Percentiles rank a stretch among this genome's conserved stretches.
These are phyloP conservation scores for Rhinocladiella mackenziei DNA, from an alignment of 2,329 filamentous ascomycete species.

Conservation along the genomic window DNA sequence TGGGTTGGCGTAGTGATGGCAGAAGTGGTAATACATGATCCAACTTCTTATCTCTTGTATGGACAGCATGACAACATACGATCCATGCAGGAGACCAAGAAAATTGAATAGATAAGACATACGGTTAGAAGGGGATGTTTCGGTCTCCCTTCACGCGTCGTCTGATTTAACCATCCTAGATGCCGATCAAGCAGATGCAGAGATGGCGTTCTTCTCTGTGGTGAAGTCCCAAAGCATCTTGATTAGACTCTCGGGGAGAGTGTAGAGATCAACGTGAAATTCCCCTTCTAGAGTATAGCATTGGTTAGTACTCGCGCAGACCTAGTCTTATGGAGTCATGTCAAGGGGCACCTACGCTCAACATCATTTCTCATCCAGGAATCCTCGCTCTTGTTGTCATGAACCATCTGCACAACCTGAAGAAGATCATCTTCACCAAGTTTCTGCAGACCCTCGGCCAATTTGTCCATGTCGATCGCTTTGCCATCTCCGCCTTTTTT, in stretches of 20 bases:
- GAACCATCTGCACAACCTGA: conserved; percentile 94
- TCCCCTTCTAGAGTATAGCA: conserved; percentile 65
- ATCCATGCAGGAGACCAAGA: too few species aligned
- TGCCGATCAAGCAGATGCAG: conserved; percentile 26
- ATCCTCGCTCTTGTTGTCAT: conserved; percentile 90
- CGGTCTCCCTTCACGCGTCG: too few species aligned
- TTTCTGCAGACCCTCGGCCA: conserved; percentile 85
- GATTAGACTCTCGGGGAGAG: conserved; percentile 82
- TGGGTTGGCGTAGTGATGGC: too few species aligned
- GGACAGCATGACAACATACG: too few species aligned
- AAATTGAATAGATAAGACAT: too few species aligned
- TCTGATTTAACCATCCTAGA: too few species aligned
- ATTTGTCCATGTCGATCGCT: conserved; percentile 86
- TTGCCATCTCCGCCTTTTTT: conserved; percentile 64
- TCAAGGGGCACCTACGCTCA: conserved; percentile 63
- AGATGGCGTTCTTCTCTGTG: conserved; percentile 37
- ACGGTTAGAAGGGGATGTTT: too few species aligned
- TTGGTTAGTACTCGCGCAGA: conserved; percentile 32
- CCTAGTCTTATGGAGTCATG: not conserved
- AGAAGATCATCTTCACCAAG: conserved; percentile 89
- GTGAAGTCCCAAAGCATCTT: conserved; percentile 95
- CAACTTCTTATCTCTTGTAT: too few species aligned
- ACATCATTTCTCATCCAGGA: conserved; percentile 98
- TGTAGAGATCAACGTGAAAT: conserved; percentile 97
- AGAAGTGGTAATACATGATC: conserved; percentile 12